A percentile compares a stretch with the other conserved stretches of the same genome.
Evolutionary conservation across 441 rosid species (phyloP).

Genomic region (Mallotus japonicus): DNA sequence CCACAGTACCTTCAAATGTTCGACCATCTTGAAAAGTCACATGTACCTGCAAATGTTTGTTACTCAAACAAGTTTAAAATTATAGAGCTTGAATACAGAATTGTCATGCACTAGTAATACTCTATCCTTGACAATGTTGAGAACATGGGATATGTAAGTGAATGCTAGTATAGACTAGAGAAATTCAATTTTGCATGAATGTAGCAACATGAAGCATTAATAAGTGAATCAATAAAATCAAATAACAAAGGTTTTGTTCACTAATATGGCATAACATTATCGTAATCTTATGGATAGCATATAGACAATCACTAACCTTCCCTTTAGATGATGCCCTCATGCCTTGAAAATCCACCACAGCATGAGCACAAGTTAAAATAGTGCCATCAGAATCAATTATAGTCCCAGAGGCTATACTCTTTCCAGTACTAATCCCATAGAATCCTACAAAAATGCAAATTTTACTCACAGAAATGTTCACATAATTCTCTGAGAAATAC

Average conservation of each 20-base stretch:
- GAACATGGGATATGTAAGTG: neutral
- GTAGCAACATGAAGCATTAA: neutral
- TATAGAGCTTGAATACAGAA: neutral
- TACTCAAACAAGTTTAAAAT: neutral
- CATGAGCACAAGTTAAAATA: conserved; percentile 86
- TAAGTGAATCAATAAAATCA: neutral
- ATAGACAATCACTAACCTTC: conserved; percentile 42
- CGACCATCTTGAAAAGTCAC: conserved; percentile 95
- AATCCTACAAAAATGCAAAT: conserved; percentile 33
- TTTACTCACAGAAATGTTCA: neutral
- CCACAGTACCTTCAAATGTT: conserved; percentile 71
- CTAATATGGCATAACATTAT: neutral
- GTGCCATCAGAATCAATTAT: conserved; percentile 76
- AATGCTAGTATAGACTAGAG: neutral
- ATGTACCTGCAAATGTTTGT: conserved; percentile 49
- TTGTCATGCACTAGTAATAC: neutral
- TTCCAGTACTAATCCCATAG: conserved; percentile 50
- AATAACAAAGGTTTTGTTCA: neutral
- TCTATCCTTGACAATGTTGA: neutral
- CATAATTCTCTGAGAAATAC: neutral
- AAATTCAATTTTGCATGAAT: neutral
- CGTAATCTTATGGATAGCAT: neutral
- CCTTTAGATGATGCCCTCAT: conserved; percentile 49
- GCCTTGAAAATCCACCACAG: conserved; percentile 59
- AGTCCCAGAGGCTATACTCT: conserved; percentile 77